Percentiles rank a stretch among this genome's conserved stretches.
These are phyloP conservation scores for Angomonas ambiguus DNA, from an alignment of 208 protist genomes.

Conservation along the genomic window DNA sequence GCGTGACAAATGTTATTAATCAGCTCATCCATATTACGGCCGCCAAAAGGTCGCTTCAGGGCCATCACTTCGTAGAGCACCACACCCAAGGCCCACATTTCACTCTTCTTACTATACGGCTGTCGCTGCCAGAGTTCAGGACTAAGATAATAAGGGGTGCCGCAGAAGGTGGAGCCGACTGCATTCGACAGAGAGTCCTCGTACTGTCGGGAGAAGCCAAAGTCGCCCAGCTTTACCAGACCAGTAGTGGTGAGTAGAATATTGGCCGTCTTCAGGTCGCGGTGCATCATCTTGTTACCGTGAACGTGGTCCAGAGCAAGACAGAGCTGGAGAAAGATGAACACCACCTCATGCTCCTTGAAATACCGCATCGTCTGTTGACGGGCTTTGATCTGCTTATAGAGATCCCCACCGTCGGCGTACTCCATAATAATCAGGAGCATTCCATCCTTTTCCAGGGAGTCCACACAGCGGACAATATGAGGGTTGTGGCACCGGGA, in stretches of 20 bases:
- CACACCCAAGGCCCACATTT: slow-evolving; percentile 90
- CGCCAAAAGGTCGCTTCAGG: slow-evolving; percentile 74
- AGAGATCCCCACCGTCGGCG: slow-evolving; percentile 78
- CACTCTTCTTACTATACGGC: slow-evolving; percentile 92
- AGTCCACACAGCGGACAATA: slow-evolving; percentile 81
- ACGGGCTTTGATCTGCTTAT: slow-evolving; percentile 78
- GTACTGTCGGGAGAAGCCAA: slow-evolving; percentile 84
- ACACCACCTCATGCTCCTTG: slow-evolving; percentile 82
- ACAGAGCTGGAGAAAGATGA: slow-evolving; percentile 83
- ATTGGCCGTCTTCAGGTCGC: slow-evolving; percentile 88
- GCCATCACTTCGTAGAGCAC: slow-evolving; percentile 86
- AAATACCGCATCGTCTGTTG: slow-evolving; percentile 59
- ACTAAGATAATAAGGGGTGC: slow-evolving; percentile 90
- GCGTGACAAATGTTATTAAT: slow-evolving; percentile 80
- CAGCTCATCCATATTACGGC: slow-evolving; percentile 82
- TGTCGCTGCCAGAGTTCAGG: slow-evolving; percentile 90
- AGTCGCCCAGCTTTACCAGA: slow-evolving; percentile 85
- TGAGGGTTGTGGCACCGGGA: slow-evolving; percentile 88
- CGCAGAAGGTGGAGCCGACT: slow-evolving; percentile 84
- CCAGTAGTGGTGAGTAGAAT: slow-evolving; percentile 80
- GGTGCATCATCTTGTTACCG: slow-evolving; percentile 86
- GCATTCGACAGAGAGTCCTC: slow-evolving; percentile 80
- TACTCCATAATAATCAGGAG: slow-evolving; percentile 88
- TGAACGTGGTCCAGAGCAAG: slow-evolving; percentile 86
- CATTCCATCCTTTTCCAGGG: slow-evolving; percentile 54